A percentile compares a stretch with the other conserved stretches of the same genome.
phyloP scores from a whole-genome alignment of 2,329 filamentous ascomycete genomes.

The Penicillium sp. region DNA sequence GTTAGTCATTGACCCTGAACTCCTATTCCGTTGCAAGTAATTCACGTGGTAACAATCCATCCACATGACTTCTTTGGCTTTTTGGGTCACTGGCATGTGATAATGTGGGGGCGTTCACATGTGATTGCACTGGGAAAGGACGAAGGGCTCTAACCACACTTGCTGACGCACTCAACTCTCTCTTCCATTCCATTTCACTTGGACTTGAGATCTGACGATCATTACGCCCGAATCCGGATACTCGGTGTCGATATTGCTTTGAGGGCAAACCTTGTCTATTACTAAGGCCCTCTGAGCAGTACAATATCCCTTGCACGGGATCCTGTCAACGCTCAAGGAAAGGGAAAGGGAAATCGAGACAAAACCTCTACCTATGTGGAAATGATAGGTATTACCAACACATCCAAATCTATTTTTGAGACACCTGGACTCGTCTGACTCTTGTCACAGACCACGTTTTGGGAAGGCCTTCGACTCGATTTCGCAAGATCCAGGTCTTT shows the following conservation, averaged over 20 bases:
- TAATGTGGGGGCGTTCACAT: slow-evolving; percentile 28
- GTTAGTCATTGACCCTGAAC: too few relatives aligned
- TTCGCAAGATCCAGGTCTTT: slow-evolving; percentile 88
- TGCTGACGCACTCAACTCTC: neutral
- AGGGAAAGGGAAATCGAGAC: neutral
- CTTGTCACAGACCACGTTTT: slow-evolving; percentile 74
- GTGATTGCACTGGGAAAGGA: slow-evolving; percentile 7
- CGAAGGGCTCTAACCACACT: too few relatives aligned
- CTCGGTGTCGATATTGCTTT: neutral
- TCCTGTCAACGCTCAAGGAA: neutral
- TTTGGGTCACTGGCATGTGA: slow-evolving; percentile 20
- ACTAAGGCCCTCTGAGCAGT: neutral
- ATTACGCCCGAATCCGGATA: neutral
- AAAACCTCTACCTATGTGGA: slow-evolving; percentile 11
- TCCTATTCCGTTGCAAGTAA: too few relatives aligned
- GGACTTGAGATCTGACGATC: neutral
- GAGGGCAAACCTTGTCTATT: neutral
- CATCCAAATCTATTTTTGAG: neutral
- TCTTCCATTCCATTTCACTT: neutral
- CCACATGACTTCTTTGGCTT: neutral
- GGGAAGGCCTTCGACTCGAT: slow-evolving; percentile 85
- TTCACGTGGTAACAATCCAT: too few relatives aligned
- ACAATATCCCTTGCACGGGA: slow-evolving; percentile 4
- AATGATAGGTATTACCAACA: slow-evolving; percentile 35
- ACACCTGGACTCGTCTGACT: neutral